A percentile compares a stretch with the other conserved stretches of the same genome.
These are phyloP conservation scores for Ascochyta lentis DNA, from an alignment of 2,329 filamentous ascomycete species.

Conservation along the genomic window DNA sequence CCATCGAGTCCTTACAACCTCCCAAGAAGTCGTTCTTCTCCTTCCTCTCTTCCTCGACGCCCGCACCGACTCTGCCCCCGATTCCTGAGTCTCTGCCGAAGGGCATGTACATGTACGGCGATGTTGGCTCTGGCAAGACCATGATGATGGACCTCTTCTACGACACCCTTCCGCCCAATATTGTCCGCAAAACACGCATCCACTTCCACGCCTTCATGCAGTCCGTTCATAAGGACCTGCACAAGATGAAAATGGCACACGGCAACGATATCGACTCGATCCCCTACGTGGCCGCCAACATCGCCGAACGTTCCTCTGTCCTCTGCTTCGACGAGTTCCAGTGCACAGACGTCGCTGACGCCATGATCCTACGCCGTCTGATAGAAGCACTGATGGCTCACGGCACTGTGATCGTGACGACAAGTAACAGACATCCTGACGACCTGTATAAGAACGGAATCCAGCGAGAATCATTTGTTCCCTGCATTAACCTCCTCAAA, in stretches of 20 bases:
- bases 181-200: slow-evolving; percentile 85
- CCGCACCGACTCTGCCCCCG: slow-evolving; percentile 49
- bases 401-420: slow-evolving; percentile 95
- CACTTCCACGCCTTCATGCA: slow-evolving; percentile 99
- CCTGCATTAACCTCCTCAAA: slow-evolving; percentile 92
- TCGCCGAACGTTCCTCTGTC: slow-evolving; percentile 83
- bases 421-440: slow-evolving; percentile 93
- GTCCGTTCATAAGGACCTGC: slow-evolving; percentile 88
- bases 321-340: slow-evolving; percentile 99
- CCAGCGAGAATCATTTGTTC: slow-evolving; percentile 92
- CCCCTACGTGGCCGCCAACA: slow-evolving; percentile 92
- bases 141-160: slow-evolving; percentile 99
- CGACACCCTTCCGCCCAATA: slow-evolving; percentile 82
- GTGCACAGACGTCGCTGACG: slow-evolving; percentile 96
- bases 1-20: slow-evolving; percentile 70
- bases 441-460: slow-evolving; percentile 99
- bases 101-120: slow-evolving; percentile 92
- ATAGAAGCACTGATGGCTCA: slow-evolving; percentile 93
- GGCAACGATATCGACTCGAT: slow-evolving; percentile 90
- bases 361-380: slow-evolving; percentile 92
- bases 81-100: slow-evolving; percentile 80
- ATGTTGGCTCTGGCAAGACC: slow-evolving; percentile 97
- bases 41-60: slow-evolving; percentile 62
- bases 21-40: slow-evolving; percentile 64
- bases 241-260: slow-evolving; percentile 86